Base-by-base conservation (phyloP, 192 early-diverging fungal species). In the Chytriomyces sp. region DNA sequence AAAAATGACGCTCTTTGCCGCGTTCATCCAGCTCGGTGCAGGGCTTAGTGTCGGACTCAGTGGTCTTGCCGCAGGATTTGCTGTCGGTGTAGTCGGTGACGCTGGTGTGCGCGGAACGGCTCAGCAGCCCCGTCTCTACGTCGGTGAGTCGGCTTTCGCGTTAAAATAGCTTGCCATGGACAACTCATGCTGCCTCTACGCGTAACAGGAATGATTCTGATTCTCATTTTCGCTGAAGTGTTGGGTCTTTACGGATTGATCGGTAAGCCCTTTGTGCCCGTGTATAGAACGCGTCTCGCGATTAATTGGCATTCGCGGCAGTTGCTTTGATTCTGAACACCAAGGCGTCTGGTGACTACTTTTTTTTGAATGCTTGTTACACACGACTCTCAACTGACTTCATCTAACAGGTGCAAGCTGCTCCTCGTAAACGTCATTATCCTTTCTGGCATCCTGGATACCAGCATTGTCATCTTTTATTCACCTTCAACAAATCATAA, bases 171-270 rank as follows among this genome's bases (percentile, higher is more conserved):
- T 89, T 87, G 70, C 90, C 87, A 22, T 38, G 63, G 91, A 93
- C 79, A 90, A 93, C 82, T 89, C 88, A 37, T 81, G 89, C 56
- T 84, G 78, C 44, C 77, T 12, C 14, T 26, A 28, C 14, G 82
- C 52, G 70, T 72, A 56, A 77, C 73, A 53, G 82, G 83, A n/a
- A 83, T 87, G 78, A 81, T 90, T 68, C 86, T 99, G 78, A 96
- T 99, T 59, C 89, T 99, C 58, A 99, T 99, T 89, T 99, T 99
- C 78, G 94, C 96, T 68, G 98, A 99, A 86, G 98, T 99, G 6
- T 85, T 99, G 77, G 85, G 81, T 60, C 66, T 84, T 49, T 96
- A 68, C 89, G 93, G 77, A 91, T 92, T 83, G 39, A 82, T 82
- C 73, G 68, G 70, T 61, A 30, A 6, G 40, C 40, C 17, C 3